A percentile compares a stretch with the other conserved stretches of the same genome.
These are phyloP conservation scores for Verruconis gallopava DNA, from an alignment of 2,329 filamentous ascomycete species.

Conservation along the genomic window DNA sequence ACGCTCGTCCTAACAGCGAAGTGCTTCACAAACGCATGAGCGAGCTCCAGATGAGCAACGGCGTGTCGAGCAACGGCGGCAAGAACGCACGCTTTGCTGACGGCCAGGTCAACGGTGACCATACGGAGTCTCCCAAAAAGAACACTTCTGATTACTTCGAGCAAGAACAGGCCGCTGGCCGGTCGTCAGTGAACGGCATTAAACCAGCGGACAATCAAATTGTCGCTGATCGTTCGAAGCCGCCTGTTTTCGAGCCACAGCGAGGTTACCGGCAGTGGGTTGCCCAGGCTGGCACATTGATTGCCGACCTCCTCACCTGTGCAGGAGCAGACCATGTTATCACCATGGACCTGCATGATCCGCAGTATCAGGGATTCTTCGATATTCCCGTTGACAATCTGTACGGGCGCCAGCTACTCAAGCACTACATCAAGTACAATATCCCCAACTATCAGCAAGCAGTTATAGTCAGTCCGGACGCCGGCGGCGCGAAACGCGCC, in stretches of 20 bases:
- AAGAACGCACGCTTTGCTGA: conserved; percentile 17
- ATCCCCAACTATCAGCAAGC: conserved; percentile 76
- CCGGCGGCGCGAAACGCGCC: conserved; percentile 89
- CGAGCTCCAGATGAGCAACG: conserved; percentile 34
- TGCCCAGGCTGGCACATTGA: conserved; percentile 86
- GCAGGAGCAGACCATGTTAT: conserved; percentile 95
- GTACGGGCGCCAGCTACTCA: conserved; percentile 65
- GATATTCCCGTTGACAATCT: conserved; percentile 98
- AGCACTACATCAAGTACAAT: conserved; percentile 60
- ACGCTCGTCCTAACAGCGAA: conserved; percentile 55
- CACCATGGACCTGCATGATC: conserved; percentile 93
- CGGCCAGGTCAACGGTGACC: conserved; percentile 3
- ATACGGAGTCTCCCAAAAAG: conserved; percentile 20
- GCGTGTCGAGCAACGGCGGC: conserved; percentile 15
- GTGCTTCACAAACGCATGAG: conserved; percentile 53
- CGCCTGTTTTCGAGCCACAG: conserved; percentile 57
- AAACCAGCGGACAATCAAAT: conserved; percentile 35
- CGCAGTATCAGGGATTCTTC: conserved; percentile 97
- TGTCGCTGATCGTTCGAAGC: conserved; percentile 46
- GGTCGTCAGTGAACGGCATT: conserved; percentile 20
- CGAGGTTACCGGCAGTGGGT: conserved; percentile 98
- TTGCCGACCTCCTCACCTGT: conserved; percentile 88
- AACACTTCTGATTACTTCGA: conserved; percentile 14
- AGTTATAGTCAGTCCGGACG: conserved; percentile 91
- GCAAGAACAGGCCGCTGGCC: conserved; percentile 14